Evolutionary conservation across 768 basidiomycete species (phyloP).

Genomic region (Pholiota molesta): DNA sequence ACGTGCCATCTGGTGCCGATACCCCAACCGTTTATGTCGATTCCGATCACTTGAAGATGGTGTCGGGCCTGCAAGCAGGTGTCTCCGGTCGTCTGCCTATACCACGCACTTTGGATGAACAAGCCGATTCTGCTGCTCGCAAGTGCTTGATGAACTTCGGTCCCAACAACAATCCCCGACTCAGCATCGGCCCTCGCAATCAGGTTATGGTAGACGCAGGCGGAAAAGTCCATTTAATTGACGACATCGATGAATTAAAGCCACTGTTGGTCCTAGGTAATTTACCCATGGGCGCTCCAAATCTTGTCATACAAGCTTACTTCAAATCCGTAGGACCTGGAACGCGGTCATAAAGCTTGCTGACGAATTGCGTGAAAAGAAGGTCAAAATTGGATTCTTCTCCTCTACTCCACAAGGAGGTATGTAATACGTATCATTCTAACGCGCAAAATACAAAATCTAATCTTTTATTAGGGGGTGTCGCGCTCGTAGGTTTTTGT

Average conservation of each 20-base stretch:
- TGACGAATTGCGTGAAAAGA: constrained; percentile 82
- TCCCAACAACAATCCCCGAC: constrained; percentile 81
- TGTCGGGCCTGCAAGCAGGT: constrained; percentile 45
- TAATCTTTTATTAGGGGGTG: constrained; percentile 65
- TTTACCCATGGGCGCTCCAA: not conserved
- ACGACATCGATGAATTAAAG: constrained; percentile 80
- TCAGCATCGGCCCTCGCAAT: constrained; percentile 81
- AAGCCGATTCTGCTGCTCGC: constrained; percentile 85
- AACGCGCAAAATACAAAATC: constrained; percentile 12
- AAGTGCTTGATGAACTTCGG: constrained; percentile 86
- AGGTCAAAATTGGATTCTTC: constrained; percentile 91
- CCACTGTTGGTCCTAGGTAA: constrained; percentile 67
- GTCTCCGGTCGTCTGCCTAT: constrained; percentile 67
- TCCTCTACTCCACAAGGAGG: constrained; percentile 95
- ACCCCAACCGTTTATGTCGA: constrained; percentile 76
- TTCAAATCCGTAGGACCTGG: constrained; percentile 58
- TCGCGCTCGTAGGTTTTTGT: constrained; percentile 73
- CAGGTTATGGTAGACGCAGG: constrained; percentile 87
- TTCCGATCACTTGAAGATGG: constrained; percentile 48
- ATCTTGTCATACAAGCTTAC: not conserved
- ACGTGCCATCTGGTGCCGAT: constrained; percentile 74
- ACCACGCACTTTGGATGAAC: constrained; percentile 78
- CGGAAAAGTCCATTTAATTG: constrained; percentile 84
- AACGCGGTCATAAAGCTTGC: constrained; percentile 80
- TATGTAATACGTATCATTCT: constrained; percentile 34